Evolutionary conservation across 208 protist species (phyloP).

Genomic region (Leishmania tropica): DNA sequence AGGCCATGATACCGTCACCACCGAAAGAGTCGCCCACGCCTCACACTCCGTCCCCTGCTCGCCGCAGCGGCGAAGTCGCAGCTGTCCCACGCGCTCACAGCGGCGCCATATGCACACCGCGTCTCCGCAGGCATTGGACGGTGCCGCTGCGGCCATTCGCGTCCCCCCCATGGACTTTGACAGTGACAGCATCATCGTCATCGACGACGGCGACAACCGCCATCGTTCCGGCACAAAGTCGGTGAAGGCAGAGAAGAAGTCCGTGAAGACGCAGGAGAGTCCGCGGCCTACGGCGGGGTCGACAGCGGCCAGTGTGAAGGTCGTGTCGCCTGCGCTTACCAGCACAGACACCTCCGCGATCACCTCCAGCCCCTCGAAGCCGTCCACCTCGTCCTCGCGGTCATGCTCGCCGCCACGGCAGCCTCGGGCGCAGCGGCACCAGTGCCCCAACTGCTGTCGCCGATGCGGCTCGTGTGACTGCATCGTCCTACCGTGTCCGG

Average conservation of each 20-base stretch:
- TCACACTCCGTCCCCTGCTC: background rate
- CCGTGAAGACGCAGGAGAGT: background rate
- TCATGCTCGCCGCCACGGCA: conserved; percentile 4
- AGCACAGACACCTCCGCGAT: conserved; percentile 33
- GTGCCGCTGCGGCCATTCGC: background rate
- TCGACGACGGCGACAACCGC: background rate
- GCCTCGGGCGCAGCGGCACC: conserved; percentile 1
- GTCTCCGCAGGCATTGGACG: conserved; percentile 1
- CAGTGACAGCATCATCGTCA: background rate
- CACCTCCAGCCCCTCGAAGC: conserved; percentile 21
- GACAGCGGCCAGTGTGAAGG: background rate
- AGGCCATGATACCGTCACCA: background rate
- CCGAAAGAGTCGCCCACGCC: background rate
- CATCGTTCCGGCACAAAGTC: background rate
- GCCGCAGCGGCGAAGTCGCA: background rate
- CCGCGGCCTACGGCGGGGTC: background rate
- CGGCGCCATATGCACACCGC: background rate
- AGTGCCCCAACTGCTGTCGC: conserved; percentile 19
- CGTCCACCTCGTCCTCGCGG: conserved; percentile 11
- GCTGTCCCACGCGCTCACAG: background rate
- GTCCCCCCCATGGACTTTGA: conserved; percentile 15
- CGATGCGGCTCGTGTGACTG: conserved; percentile 19
- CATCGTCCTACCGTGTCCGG: conserved; percentile 11
- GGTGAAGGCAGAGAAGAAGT: background rate
- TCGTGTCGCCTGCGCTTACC: conserved; percentile 1